These are phyloP conservation scores for Starmerella sp. DNA, from an alignment of 805 yeast genomes.

Conservation along the genomic window DNA sequence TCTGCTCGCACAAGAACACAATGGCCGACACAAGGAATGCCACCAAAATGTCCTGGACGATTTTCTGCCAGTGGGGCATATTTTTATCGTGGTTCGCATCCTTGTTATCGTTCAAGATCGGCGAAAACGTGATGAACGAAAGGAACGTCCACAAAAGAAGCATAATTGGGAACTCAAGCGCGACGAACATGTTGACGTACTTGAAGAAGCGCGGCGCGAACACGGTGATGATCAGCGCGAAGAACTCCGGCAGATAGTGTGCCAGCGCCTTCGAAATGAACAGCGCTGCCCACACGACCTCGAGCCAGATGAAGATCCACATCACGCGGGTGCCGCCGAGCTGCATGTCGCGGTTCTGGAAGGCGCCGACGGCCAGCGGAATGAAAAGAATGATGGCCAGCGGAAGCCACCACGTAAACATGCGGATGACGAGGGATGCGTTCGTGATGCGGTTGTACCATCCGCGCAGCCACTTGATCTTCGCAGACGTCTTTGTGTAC, in stretches of 20 bases:
- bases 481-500: constrained; percentile 14
- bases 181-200: constrained; percentile 27
- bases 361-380: constrained; percentile 33
- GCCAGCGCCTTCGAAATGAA: constrained; percentile 29
- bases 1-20: constrained; percentile 30
- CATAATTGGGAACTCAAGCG: constrained; percentile 29
- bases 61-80: constrained; percentile 30
- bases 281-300: constrained; percentile 32
- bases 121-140: constrained; percentile 31
- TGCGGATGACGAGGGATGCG: constrained; percentile 26
- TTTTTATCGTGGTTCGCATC: constrained; percentile 14
- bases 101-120: constrained; percentile 26
- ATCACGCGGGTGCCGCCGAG: constrained; percentile 29
- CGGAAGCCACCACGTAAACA: constrained; percentile 31
- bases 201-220: constrained; percentile 27
- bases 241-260: constrained; percentile 28
- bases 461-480: constrained; percentile 15
- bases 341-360: constrained; percentile 24
- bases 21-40: constrained; percentile 31
- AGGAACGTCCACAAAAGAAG: constrained; percentile 30
- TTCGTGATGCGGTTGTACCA: constrained; percentile 15
- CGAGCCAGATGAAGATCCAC: constrained; percentile 35
- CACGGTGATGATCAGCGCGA: constrained; percentile 26
- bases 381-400: constrained; percentile 30
- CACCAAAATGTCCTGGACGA: constrained; percentile 29